Evolutionary conservation across 495 filamentous ascomycete species (phyloP).

Genomic region (Acidiella bohemica): DNA sequence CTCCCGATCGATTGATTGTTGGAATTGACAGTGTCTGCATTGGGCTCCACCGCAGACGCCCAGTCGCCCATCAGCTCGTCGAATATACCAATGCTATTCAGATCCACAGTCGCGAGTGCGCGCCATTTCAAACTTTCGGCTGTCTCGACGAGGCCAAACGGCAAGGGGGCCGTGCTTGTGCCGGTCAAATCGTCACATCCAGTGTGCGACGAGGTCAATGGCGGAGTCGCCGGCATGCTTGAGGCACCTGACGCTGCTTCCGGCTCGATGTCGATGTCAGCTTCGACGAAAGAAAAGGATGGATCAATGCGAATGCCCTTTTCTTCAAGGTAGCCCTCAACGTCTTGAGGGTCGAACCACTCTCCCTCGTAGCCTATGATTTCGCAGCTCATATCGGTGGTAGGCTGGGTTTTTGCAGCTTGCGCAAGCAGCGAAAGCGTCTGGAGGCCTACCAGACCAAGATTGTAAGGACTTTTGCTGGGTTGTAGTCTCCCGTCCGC

Average conservation of each 20-base stretch:
- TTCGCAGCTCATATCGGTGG: conserved; percentile 14
- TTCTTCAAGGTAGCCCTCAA: conserved; percentile 52
- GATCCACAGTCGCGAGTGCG: neutral
- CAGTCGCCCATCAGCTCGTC: no score
- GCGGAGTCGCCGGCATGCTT: neutral
- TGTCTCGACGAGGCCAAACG: no score
- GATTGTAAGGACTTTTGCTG: conserved; percentile 24
- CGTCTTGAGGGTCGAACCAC: conserved; percentile 60
- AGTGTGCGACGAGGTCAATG: neutral
- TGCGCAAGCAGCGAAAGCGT: conserved; percentile 30
- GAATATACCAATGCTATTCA: neutral
- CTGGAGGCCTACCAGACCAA: conserved; percentile 22
- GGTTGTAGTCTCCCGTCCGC: conserved; percentile 19
- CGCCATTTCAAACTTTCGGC: neutral
- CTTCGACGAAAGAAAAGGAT: conserved; percentile 38
- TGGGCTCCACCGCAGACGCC: no score
- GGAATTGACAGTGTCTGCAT: no score
- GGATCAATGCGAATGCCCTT: conserved; percentile 45
- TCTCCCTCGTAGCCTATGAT: conserved; percentile 40
- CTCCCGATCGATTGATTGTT: no score
- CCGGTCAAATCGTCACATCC: neutral
- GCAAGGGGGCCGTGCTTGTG: neutral
- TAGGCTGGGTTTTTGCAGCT: conserved; percentile 1
- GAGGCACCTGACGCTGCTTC: neutral
- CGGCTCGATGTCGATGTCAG: conserved; percentile 32